Conservation (phyloP, 768 basidiomycete genomes). For the Macrocybe gigantea region DNA sequence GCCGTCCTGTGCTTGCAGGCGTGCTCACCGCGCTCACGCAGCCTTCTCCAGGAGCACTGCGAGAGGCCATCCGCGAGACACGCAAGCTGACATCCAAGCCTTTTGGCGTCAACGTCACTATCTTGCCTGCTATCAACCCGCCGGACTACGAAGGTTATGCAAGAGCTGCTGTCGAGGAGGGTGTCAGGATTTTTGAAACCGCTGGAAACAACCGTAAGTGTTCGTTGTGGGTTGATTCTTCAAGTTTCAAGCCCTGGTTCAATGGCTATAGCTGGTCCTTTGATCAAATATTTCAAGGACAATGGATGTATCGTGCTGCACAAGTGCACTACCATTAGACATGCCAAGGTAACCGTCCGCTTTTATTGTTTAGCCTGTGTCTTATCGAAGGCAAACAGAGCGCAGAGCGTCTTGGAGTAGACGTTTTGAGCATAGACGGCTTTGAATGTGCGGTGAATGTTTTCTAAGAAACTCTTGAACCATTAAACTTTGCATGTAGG, state of each 20-base stretch:
- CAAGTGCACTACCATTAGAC: conserved; percentile 84
- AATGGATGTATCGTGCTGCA: conserved; percentile 77
- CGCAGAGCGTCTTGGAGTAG: conserved; percentile 76
- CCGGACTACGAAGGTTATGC: conserved; percentile 89
- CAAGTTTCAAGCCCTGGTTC: too few relatives aligned
- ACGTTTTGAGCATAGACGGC: conserved; percentile 84
- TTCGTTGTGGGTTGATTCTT: not conserved
- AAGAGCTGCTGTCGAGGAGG: conserved; percentile 78
- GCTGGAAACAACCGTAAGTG: conserved; percentile 84
- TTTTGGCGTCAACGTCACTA: conserved; percentile 82
- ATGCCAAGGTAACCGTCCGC: conserved; percentile 58
- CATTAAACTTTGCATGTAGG: conserved; percentile 35
- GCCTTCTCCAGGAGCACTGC: conserved; percentile 76
- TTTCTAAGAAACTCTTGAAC: not conserved
- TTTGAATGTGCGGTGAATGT: conserved; percentile 65
- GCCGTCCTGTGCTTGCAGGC: conserved; percentile 30
- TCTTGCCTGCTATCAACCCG: conserved; percentile 85
- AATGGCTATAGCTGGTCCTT: conserved; percentile 54
- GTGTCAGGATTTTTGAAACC: conserved; percentile 86
- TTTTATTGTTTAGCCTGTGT: not conserved
- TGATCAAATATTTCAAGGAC: conserved; percentile 81
- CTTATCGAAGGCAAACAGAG: conserved; percentile 17
- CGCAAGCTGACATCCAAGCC: conserved; percentile 61
- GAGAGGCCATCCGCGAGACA: conserved; percentile 76
- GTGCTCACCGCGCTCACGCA: conserved; percentile 87